Evolutionary conservation across 2,329 filamentous ascomycete species (phyloP), one percentile per base, ranked within the genome.

Genomic region (Cordyceps javanica): DNA sequence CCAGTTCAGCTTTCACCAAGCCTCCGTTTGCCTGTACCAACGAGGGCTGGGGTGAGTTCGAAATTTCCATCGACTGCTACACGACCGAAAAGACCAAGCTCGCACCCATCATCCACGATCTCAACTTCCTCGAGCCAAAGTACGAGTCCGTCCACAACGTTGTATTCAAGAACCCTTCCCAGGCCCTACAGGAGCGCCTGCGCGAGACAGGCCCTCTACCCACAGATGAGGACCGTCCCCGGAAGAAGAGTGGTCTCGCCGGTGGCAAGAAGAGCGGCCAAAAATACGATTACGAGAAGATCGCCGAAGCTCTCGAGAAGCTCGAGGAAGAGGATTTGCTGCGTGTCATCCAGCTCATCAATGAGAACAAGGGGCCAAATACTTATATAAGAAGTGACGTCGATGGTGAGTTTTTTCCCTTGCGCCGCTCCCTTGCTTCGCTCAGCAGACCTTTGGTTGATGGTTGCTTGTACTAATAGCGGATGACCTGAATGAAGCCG

Each of bases 21-120:
- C 84, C 91, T 0, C 94, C 94, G 0, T 99, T 97, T 77, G 82
- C 82, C 63, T 96, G 96, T 73, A 80, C 85, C 62, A 96, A 99
- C 74, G 90, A 97, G 75, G 94, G 94, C 65, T 99, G 94, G 94
- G 94, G 94, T 68, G 94, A 97, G 76, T 99, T 99, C 71, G 94
- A 97, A 70, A 93, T 99, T 86, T 81, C 79, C 49, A 94, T 97
- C 67, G 85, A 89, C 61, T 82, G 95, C 65, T 88, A 86, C 68
- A 89, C 88, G 44, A 86, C 88, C 30, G 91, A 94, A 73, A 97
- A 97, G 79, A 88, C 87, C 59, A 93, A 96, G 68, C 83, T 91
- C 68, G 79, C 82, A 14, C 71, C 70, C 60, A 80, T 99, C 62
- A 75, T 80, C 52, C 94, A 99, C 73, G 94, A 99, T 69, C 82